Evolutionary conservation across 345 rosid species (phyloP), one percentile per base, ranked within the genome.

Genomic region (Eucalyptus marginata): DNA sequence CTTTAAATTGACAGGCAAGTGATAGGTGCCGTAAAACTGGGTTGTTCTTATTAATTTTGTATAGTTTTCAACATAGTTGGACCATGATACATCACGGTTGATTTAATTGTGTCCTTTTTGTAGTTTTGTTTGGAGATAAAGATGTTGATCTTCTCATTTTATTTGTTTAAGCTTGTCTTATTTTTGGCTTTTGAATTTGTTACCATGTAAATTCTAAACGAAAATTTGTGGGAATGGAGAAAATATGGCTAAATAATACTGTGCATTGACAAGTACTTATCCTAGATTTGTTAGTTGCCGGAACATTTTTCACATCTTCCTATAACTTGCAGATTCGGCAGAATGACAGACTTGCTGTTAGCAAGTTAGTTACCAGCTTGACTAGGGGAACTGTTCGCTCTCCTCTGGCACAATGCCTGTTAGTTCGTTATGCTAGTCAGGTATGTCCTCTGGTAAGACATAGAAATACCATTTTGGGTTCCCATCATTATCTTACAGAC

Each of bases 331-430:
- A 97, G 99, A 97, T 97, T 89, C 94, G 99, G 52, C 98, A 97
- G 92, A 97, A 95, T 90, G 99, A 96, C 90, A 93, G 99, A 62
- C 94, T 96, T 86, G 99, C 99, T 91, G 97, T 96, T 54, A 97
- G 95, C 93, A 97, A 97, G 94, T 91, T 97, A 91, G 99, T 97
- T 89, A 96, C 93, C 87, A 96, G 96, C 92, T 94, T 96, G 95
- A 95, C 99, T n/a, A 96, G 94, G 95, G 99, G 99, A 91, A 92
- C 96, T 88, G 98, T 96, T 90, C 98, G 98, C 90, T 97, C 99
- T 51, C 99, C 99, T 86, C 92, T 97, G 92, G 99, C 99, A 76
- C 99, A 97, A 89, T 97, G 99, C 93, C 98, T 95, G 59, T 93
- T 96, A 93, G 96, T 97, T 88, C 99, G 99, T 86, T 97, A 97